Evolutionary conservation across 306 rosid genomes (phyloP).

Genomic region (Potentilla sterilis): DNA sequence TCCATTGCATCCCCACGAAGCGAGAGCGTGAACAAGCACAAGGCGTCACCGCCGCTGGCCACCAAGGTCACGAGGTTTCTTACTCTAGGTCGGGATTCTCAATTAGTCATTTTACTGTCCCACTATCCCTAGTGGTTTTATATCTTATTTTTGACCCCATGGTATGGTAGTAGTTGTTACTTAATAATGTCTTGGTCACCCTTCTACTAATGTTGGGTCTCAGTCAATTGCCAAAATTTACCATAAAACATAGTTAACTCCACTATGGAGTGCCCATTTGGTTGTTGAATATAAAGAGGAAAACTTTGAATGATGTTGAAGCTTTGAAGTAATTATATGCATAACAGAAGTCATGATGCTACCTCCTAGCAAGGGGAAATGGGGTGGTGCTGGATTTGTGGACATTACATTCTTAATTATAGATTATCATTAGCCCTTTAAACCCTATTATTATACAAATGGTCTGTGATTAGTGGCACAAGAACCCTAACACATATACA

Average conservation of each 20-base stretch:
- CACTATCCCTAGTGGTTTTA: too few relatives aligned
- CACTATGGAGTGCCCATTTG: not conserved
- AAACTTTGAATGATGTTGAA: not conserved
- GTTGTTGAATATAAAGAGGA: not conserved
- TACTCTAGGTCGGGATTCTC: too few relatives aligned
- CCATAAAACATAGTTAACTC: not conserved
- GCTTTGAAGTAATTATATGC: not conserved
- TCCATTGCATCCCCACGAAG: too few relatives aligned
- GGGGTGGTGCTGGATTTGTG: not conserved
- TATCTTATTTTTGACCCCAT: too few relatives aligned
- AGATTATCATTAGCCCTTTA: not conserved
- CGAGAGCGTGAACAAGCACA: too few relatives aligned
- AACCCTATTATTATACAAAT: not conserved
- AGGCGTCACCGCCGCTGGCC: too few relatives aligned
- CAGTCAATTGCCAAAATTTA: not conserved
- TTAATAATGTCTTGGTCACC: constrained; percentile 15
- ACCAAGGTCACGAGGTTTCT: too few relatives aligned
- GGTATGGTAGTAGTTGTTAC: too few relatives aligned
- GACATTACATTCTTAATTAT: not conserved
- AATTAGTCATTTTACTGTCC: too few relatives aligned
- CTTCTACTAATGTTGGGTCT: not conserved
- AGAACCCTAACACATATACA: not conserved
- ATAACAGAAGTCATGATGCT: not conserved
- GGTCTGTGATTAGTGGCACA: constrained; percentile 24
- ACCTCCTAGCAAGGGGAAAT: not conserved